phyloP scores from a whole-genome alignment of 441 rosid species.

The Arabidopsis hybrid region DNA sequence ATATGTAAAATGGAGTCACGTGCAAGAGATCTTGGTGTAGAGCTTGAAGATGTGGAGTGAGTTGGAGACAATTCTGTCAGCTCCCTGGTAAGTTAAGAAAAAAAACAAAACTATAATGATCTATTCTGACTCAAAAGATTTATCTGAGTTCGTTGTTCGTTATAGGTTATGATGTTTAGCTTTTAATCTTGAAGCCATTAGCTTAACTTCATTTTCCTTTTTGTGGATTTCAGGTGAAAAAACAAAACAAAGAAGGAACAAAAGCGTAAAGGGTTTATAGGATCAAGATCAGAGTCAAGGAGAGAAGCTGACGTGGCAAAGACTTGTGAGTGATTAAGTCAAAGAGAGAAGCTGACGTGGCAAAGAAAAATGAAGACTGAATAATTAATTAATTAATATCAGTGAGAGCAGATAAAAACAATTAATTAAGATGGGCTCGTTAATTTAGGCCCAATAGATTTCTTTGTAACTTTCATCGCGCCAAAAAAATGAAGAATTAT shows the following conservation, averaged over 20 bases:
- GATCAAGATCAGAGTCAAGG: background rate
- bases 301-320: background rate
- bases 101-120: no score
- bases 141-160: no score
- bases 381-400: background rate
- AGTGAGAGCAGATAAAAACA: background rate
- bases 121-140: no score
- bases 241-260: background rate
- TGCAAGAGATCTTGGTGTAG: background rate
- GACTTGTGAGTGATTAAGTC: no score
- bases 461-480: conserved; percentile 8
- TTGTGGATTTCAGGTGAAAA: background rate
- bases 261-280: background rate
- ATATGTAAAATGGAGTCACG: background rate
- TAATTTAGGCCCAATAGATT: conserved; percentile 5
- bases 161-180: no score
- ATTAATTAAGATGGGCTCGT: background rate
- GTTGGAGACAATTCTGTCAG: background rate
- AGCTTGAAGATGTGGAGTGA: conserved; percentile 6
- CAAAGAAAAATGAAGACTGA: no score
- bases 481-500: background rate
- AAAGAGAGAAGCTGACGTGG: no score
- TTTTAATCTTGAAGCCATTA: background rate
- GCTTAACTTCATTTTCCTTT: background rate
- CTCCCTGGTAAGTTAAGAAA: background rate